These are phyloP conservation scores for Pestalotiopsis fici DNA, from an alignment of 2,329 filamentous ascomycete genomes.

Conservation along the genomic window DNA sequence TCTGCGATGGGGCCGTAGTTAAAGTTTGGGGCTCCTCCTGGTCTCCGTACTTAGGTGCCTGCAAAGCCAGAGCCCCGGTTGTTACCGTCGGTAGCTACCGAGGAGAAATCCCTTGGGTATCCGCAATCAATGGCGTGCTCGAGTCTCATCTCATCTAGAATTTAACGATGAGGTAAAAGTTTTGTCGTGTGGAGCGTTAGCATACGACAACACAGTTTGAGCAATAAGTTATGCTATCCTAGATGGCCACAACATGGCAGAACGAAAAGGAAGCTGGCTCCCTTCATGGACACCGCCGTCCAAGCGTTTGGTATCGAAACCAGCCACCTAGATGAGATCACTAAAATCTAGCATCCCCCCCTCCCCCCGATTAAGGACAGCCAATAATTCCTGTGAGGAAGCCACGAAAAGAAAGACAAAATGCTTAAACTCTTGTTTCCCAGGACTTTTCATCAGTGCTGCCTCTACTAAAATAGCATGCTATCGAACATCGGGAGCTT, in stretches of 20 bases:
- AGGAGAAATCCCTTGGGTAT: neutral
- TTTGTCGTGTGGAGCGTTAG: neutral
- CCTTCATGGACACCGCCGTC: neutral
- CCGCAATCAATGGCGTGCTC: conserved; percentile 1
- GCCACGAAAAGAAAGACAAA: neutral
- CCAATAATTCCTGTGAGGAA: neutral
- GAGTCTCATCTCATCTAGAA: neutral
- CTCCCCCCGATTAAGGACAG: too few species aligned
- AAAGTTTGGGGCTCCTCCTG: neutral
- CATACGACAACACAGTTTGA: neutral
- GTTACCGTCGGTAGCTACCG: neutral
- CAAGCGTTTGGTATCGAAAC: neutral
- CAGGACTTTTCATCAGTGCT: neutral
- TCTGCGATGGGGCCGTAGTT: too few species aligned
- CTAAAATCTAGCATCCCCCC: too few species aligned
- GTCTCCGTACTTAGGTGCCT: neutral
- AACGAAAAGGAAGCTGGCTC: neutral
- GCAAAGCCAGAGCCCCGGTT: neutral
- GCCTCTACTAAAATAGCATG: neutral
- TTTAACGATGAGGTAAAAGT: neutral
- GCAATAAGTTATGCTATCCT: neutral
- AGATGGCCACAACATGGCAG: neutral
- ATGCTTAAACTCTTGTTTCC: neutral
- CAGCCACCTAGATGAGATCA: neutral
- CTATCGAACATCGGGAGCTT: neutral